These are phyloP conservation scores for Knoxdaviesia capensis DNA, from an alignment of 2,329 filamentous ascomycete genomes.

Conservation along the genomic window DNA sequence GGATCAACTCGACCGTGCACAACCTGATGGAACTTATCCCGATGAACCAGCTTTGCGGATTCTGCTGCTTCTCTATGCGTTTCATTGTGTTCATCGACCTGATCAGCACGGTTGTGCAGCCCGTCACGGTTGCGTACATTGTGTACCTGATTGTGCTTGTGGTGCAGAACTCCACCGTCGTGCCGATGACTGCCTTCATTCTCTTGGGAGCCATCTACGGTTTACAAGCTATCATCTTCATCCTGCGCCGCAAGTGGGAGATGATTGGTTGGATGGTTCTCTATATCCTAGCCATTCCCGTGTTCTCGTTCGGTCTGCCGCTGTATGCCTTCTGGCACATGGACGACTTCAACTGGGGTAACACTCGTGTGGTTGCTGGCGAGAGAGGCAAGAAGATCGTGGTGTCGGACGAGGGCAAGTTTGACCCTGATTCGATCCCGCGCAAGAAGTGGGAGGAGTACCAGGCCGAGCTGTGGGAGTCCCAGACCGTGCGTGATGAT, in stretches of 20 bases:
- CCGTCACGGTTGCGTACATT: constrained; percentile 78
- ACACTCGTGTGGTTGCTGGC: constrained; percentile 90
- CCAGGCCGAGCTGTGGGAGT: constrained; percentile 93
- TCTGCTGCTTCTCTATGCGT: constrained; percentile 99
- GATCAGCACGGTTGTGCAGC: constrained; percentile 77
- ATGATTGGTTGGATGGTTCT: constrained; percentile 99
- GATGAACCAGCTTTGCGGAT: constrained; percentile 84
- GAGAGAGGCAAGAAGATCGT: constrained; percentile 85
- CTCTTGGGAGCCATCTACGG: constrained; percentile 91
- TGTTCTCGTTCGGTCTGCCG: constrained; percentile 80
- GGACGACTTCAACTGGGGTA: constrained; percentile 99
- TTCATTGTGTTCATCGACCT: constrained; percentile 93
- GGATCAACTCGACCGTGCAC: constrained; percentile 99
- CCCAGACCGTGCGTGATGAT: constrained; percentile 68
- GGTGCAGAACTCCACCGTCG: constrained; percentile 33
- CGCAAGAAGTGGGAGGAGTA: constrained; percentile 99
- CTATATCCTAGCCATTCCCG: constrained; percentile 75
- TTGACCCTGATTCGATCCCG: constrained; percentile 79
- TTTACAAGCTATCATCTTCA: constrained; percentile 93
- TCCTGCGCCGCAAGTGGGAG: constrained; percentile 91
- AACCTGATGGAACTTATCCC: constrained; percentile 93
- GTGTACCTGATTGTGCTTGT: constrained; percentile 70
- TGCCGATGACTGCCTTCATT: constrained; percentile 76
- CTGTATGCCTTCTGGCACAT: constrained; percentile 98
- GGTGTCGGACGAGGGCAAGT: constrained; percentile 93